phyloP scores from a whole-genome alignment of 164 flowering plant species.

The Nymphaea thermarum region DNA sequence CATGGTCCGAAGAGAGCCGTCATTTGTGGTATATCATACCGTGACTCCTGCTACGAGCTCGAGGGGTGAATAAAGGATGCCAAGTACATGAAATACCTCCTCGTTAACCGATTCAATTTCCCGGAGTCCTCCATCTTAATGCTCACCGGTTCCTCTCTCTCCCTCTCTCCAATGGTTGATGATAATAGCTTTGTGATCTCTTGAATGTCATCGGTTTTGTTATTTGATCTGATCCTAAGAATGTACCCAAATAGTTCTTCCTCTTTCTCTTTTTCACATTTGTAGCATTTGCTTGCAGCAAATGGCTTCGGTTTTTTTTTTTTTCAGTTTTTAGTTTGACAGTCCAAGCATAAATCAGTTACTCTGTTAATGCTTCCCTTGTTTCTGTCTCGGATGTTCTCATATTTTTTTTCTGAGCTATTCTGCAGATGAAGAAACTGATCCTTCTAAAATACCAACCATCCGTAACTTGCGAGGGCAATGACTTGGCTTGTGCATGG shows the following conservation, averaged over 20 bases:
- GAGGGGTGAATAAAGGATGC: conserved; percentile 69
- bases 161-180: no score
- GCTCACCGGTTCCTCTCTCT: conserved; percentile 37
- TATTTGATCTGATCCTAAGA: no score
- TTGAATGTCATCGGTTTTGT: no score
- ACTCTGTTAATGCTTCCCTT: no score
- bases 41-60: conserved; percentile 38
- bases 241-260: no score
- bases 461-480: conserved; percentile 54
- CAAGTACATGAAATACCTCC: conserved; percentile 48
- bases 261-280: no score
- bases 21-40: conserved; percentile 62
- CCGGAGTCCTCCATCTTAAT: conserved; percentile 42
- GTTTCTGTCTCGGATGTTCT: not conserved
- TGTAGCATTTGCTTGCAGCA: no score
- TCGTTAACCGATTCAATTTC: conserved; percentile 35
- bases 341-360: no score
- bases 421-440: conserved; percentile 46
- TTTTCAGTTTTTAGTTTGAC: no score
- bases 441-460: conserved; percentile 45
- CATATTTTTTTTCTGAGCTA: not conserved
- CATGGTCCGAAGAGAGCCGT: conserved; percentile 68
- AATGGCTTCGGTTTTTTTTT: no score
- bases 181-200: no score
- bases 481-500: conserved; percentile 63